A percentile compares a stretch with the other conserved stretches of the same genome.
Evolutionary conservation across 2,329 filamentous ascomycete species (phyloP).

Genomic region (Chrysosphaeria jannelii): DNA sequence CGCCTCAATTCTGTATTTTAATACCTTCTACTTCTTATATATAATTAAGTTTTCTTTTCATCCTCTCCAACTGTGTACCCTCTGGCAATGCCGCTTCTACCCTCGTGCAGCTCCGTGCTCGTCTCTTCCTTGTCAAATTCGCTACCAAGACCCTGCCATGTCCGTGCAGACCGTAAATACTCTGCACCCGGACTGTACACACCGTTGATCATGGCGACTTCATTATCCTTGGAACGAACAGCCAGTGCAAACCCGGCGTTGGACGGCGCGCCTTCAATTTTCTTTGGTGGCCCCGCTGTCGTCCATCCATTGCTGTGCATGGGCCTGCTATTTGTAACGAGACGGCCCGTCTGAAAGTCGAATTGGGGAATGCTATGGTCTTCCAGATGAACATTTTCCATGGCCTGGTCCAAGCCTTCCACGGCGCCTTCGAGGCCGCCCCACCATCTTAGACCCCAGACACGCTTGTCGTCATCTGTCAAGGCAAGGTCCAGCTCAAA

Average conservation of each 20-base stretch:
- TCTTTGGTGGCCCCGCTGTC: constrained; percentile 3
- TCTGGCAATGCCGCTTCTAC: constrained; percentile 59
- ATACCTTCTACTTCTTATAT: neutral
- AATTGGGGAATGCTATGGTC: no score
- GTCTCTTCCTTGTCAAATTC: constrained; percentile 31
- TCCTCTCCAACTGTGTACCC: constrained; percentile 51
- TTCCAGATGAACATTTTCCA: no score
- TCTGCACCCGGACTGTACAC: constrained; percentile 78
- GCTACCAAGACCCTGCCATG: constrained; percentile 74
- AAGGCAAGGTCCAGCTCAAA: constrained; percentile 69
- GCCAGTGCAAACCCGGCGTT: constrained; percentile 30
- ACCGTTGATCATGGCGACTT: constrained; percentile 57
- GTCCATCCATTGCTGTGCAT: constrained; percentile 26
- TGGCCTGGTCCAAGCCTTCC: constrained; percentile 24
- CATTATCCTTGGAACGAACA: constrained; percentile 23
- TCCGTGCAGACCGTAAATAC: constrained; percentile 51
- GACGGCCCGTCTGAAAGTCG: constrained; percentile 63
- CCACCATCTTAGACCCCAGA: constrained; percentile 76
- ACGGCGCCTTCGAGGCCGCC: constrained; percentile 39
- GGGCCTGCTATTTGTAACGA: constrained; percentile 50
- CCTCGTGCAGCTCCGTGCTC: constrained; percentile 49
- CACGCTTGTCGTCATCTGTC: constrained; percentile 38
- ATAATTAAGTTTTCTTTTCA: constrained; percentile 2
- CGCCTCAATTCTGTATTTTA: constrained; percentile 7
- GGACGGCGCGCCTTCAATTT: constrained; percentile 7